A percentile compares a stretch with the other conserved stretches of the same genome.
Evolutionary conservation across 2,329 filamentous ascomycete genomes (phyloP).

Genomic region (Phoma herbarum): DNA sequence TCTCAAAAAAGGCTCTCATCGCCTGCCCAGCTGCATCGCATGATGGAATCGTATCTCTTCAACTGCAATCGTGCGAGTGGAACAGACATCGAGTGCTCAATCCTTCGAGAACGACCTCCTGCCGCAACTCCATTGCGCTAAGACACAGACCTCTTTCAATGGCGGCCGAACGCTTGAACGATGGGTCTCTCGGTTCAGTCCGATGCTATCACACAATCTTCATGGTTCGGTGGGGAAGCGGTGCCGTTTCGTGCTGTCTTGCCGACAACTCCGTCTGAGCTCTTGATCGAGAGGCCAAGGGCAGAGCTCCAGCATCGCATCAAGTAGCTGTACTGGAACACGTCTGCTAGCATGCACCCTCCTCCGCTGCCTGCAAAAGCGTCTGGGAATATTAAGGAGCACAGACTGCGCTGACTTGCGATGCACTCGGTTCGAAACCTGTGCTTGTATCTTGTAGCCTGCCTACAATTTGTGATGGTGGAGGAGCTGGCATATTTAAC

Average conservation of each 20-base stretch:
- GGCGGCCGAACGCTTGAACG: slow-evolving; percentile 4
- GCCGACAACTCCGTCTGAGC: neutral
- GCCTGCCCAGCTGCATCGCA: neutral
- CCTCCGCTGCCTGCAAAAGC: too few species aligned
- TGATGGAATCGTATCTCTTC: neutral
- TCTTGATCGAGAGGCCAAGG: neutral
- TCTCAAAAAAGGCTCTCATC: too few species aligned
- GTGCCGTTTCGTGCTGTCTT: neutral
- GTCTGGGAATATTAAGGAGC: too few species aligned
- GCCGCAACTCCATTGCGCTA: neutral
- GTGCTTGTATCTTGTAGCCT: too few species aligned
- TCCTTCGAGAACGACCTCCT: neutral
- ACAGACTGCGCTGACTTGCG: too few species aligned
- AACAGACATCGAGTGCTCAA: slow-evolving; percentile 8
- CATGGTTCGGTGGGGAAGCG: slow-evolving; percentile 13
- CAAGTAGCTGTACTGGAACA: too few species aligned
- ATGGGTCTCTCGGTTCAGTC: slow-evolving; percentile 13
- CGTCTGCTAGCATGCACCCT: too few species aligned
- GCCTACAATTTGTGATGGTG: too few species aligned
- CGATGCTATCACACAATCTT: slow-evolving; percentile 3
- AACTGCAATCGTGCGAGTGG: neutral
- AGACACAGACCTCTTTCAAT: slow-evolving; percentile 5
- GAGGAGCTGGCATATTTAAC: too few species aligned
- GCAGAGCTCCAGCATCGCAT: neutral
- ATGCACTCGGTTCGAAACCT: too few species aligned